phyloP scores from a whole-genome alignment of 2,329 filamentous ascomycete genomes.

The Cercospora sojina region DNA sequence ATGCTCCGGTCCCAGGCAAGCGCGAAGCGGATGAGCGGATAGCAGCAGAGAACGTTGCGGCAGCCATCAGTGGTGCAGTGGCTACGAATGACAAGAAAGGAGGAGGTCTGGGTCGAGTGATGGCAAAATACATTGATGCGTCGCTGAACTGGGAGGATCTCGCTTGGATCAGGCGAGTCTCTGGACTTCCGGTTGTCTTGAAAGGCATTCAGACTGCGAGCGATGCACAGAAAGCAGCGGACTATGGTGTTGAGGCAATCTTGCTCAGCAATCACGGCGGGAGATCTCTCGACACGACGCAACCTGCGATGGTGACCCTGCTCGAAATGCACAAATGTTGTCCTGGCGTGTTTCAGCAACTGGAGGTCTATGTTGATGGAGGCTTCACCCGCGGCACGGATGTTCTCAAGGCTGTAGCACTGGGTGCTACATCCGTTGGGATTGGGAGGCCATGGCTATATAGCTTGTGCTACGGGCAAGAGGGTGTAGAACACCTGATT shows the following conservation, averaged over 20 bases:
- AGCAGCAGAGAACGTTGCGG: slow-evolving; percentile 49
- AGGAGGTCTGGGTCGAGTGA: slow-evolving; percentile 55
- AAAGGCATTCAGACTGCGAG: slow-evolving; percentile 58
- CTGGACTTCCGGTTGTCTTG: slow-evolving; percentile 62
- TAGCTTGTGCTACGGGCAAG: slow-evolving; percentile 59
- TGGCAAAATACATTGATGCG: slow-evolving; percentile 53
- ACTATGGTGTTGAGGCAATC: slow-evolving; percentile 51
- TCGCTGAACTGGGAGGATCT: slow-evolving; percentile 59
- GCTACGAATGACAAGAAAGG: slow-evolving; percentile 55
- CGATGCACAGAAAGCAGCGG: slow-evolving; percentile 48
- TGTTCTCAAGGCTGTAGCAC: slow-evolving; percentile 52
- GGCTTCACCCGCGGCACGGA: slow-evolving; percentile 53
- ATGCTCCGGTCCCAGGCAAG: slow-evolving; percentile 58
- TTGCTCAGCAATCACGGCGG: slow-evolving; percentile 56
- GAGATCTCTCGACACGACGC: slow-evolving; percentile 49
- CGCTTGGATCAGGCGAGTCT: slow-evolving; percentile 57
- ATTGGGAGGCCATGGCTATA: slow-evolving; percentile 60
- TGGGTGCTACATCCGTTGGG: slow-evolving; percentile 59
- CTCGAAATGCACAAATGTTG: slow-evolving; percentile 63
- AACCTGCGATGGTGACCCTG: slow-evolving; percentile 57
- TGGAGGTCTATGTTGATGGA: slow-evolving; percentile 53
- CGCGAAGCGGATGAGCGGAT: slow-evolving; percentile 50
- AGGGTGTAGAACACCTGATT: slow-evolving; percentile 44
- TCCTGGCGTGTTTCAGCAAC: slow-evolving; percentile 55
- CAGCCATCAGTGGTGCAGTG: slow-evolving; percentile 52